These are phyloP conservation scores for Rutstroemia sp. DNA, from an alignment of 2,329 filamentous ascomycete species.

Conservation along the genomic window DNA sequence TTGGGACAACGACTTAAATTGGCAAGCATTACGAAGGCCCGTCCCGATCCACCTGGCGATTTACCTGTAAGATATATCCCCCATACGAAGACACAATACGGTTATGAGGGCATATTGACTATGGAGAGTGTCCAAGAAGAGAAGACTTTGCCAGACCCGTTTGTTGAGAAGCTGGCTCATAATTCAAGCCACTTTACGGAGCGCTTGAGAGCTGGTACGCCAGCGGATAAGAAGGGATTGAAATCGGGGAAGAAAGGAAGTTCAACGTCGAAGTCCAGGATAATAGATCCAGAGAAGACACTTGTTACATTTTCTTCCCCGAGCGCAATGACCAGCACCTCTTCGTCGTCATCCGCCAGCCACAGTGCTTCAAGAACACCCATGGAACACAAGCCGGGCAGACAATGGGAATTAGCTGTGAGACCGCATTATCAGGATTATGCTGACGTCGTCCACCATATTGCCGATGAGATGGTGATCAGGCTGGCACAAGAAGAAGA, in stretches of 20 bases:
- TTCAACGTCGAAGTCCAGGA: background rate
- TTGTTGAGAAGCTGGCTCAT: conserved; percentile 12
- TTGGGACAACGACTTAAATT: conserved; percentile 5
- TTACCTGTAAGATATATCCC: conserved; percentile 19
- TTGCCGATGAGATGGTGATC: conserved; percentile 29
- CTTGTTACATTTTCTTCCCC: conserved; percentile 12
- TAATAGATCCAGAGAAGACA: conserved; percentile 15
- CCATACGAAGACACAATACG: conserved; percentile 21
- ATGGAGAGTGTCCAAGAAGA: conserved; percentile 18
- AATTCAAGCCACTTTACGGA: conserved; percentile 18
- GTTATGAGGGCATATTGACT: conserved; percentile 20
- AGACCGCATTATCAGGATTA: conserved; percentile 26
- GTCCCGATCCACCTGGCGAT: conserved; percentile 20
- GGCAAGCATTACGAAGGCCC: conserved; percentile 18
- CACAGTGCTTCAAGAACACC: conserved; percentile 13
- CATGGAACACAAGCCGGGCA: conserved; percentile 10
- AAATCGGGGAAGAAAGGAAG: background rate
- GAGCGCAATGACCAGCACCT: background rate
- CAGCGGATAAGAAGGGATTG: background rate
- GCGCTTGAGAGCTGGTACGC: conserved; percentile 12
- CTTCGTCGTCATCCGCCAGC: conserved; percentile 1
- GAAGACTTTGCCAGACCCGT: conserved; percentile 21
- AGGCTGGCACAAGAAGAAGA: conserved; percentile 25
- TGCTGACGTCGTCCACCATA: conserved; percentile 20
- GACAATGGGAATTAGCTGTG: conserved; percentile 24